Percentiles rank a stretch among this genome's conserved stretches.
Evolutionary conservation across 768 basidiomycete genomes (phyloP).

Genomic region (Tricholoma matsutake): DNA sequence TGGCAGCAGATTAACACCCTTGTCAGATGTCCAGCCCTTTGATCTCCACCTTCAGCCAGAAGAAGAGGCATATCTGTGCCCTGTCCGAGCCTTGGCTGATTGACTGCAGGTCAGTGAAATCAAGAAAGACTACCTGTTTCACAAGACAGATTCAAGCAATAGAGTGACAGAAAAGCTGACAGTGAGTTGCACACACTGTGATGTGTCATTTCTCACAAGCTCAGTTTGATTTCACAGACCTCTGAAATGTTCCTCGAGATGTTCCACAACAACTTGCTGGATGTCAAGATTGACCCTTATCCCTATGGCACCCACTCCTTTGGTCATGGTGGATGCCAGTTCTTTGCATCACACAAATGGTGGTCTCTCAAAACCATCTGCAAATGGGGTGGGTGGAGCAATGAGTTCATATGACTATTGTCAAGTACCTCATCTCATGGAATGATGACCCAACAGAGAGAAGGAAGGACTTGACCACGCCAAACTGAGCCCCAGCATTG

Average conservation of each 20-base stretch:
- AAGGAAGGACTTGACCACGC: slow-evolving; percentile 36
- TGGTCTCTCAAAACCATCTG: slow-evolving; percentile 39
- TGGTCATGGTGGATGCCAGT: slow-evolving; percentile 39
- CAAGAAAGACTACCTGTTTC: slow-evolving; percentile 30
- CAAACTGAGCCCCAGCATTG: slow-evolving; percentile 18
- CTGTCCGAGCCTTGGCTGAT: slow-evolving; percentile 27
- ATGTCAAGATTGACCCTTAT: slow-evolving; percentile 33
- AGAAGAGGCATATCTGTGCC: slow-evolving; percentile 30
- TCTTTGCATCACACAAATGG: slow-evolving; percentile 24
- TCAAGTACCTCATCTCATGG: slow-evolving; percentile 40
- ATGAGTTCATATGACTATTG: slow-evolving; percentile 36
- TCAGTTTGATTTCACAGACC: slow-evolving; percentile 4
- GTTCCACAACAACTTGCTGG: slow-evolving; percentile 38
- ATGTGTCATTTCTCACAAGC: background rate
- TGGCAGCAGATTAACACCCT: background rate
- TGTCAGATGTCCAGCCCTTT: slow-evolving; percentile 29
- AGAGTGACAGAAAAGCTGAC: slow-evolving; percentile 23
- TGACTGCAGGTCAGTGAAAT: slow-evolving; percentile 25
- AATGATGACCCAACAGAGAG: slow-evolving; percentile 31
- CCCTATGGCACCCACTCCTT: slow-evolving; percentile 42
- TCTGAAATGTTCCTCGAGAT: slow-evolving; percentile 35
- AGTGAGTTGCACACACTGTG: slow-evolving; percentile 12
- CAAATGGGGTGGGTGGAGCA: slow-evolving; percentile 45
- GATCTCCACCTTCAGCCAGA: slow-evolving; percentile 19
- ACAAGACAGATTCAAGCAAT: slow-evolving; percentile 25